Base-by-base conservation (phyloP, 1,139 yeast genomes). In the Nakaseomyces delphensis region DNA sequence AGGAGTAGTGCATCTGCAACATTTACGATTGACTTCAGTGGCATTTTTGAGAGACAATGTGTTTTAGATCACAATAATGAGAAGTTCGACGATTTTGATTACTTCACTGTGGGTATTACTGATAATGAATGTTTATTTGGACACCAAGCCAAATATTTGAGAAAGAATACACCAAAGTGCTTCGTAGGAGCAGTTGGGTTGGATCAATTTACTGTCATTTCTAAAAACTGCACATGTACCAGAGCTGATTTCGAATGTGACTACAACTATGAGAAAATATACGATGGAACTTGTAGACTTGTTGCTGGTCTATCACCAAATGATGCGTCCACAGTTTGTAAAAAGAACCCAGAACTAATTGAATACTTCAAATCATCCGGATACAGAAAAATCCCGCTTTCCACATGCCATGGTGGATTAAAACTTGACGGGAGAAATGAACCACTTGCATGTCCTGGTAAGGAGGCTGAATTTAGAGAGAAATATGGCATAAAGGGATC, bases 231-330 rank as follows among this genome's bases (percentile, higher is more conserved):
- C 65, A 58, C 82, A 1, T 91, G 99, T 66, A 74, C 93, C 0
- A 75, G 96, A 62, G 73, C 76, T 45, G 99, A 91, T 63, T 93
- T 70, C 57, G 99, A 91, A 64, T 91, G 99, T 72, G 98, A 91
- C 59, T 85, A 77, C 67, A 89, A 89, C 63, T 89, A 69, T 60
- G 76, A 63, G 47, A 74, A 82, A 48, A 79, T 77, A 29, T 57
- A 60, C 1, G 96, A 87, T 59, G 94, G 95, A 15, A 82, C 95
- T 0, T 93, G 99, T 66, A 79, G 81, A 57, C 71, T 89, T 39
- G 83, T 86, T 11, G 66, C 71, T 4, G 96, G 96, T 0, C 66
- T 77, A 35, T 57, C 72, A 6, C 85, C 95, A 8, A 70, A 74
- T 6, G 86, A 83, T 51, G 78, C 79, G 39, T 69, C 73, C 9